phyloP scores from a whole-genome alignment of 148 eudicot genomes.

The Mesembryanthemum crystallinum region DNA sequence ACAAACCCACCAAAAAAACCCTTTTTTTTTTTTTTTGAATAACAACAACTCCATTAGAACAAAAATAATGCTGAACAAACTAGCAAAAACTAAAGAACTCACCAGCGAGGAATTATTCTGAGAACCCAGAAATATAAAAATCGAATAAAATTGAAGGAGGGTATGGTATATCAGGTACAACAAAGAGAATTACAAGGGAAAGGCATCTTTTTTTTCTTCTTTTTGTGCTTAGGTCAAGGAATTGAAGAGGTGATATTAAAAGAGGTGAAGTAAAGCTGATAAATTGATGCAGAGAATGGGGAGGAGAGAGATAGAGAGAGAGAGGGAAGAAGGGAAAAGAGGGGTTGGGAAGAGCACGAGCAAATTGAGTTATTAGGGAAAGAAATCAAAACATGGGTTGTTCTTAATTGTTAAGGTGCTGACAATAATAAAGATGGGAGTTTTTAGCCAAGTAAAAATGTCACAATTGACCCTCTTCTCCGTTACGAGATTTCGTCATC shows the following conservation, averaged over 20 bases:
- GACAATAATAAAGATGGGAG: no score
- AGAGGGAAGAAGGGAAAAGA: background rate
- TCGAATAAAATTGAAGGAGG: background rate
- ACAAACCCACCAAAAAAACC: background rate
- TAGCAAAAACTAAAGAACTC: constrained; percentile 11
- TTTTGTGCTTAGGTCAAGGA: background rate
- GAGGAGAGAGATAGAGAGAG: no score
- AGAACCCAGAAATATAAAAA: constrained; percentile 5
- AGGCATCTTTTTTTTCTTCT: background rate
- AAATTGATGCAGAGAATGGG: no score
- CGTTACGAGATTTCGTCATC: no score
- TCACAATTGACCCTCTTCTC: background rate
- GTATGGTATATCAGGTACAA: background rate
- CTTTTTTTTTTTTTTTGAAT: no score
- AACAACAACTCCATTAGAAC: background rate
- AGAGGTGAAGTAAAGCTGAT: constrained; percentile 13
- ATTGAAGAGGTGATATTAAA: background rate
- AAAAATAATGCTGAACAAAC: background rate
- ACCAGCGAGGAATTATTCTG: constrained; percentile 6
- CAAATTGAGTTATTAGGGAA: background rate
- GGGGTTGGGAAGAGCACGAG: background rate
- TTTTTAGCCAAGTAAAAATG: background rate
- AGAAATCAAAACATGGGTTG: background rate
- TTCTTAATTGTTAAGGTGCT: no score
- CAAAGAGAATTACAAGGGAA: background rate